A percentile compares a stretch with the other conserved stretches of the same genome.
Evolutionary conservation across 164 flowering plant species (phyloP).

Genomic region (Vitis rotundifolia): DNA sequence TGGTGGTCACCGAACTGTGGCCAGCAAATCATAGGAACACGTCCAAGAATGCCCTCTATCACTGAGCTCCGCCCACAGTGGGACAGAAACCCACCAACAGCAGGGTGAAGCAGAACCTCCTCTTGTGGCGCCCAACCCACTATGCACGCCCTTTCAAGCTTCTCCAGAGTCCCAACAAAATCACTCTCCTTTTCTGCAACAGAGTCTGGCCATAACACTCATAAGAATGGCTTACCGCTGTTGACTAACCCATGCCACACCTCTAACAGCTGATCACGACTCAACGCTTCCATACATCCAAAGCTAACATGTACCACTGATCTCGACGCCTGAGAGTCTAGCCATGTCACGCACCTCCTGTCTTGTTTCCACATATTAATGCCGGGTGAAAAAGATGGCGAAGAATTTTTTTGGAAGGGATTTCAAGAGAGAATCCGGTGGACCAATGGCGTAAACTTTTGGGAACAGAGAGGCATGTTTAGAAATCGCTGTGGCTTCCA

Average conservation of each 20-base stretch:
- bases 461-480: slow-evolving; percentile 18
- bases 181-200: slow-evolving; percentile 1
- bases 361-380: slow-evolving; percentile 16
- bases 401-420: not conserved
- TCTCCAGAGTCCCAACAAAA: not conserved
- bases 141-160: slow-evolving; percentile 6
- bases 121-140: slow-evolving; percentile 25
- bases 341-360: slow-evolving; percentile 28
- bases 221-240: slow-evolving; percentile 20
- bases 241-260: slow-evolving; percentile 21
- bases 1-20: slow-evolving; percentile 23
- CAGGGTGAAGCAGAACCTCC: slow-evolving; percentile 10
- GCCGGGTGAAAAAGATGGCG: not conserved
- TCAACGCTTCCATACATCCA: slow-evolving; percentile 17
- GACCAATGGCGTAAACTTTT: slow-evolving; percentile 31
- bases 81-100: slow-evolving; percentile 18
- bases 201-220: slow-evolving; percentile 17
- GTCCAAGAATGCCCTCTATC: slow-evolving; percentile 9
- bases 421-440: slow-evolving; percentile 13
- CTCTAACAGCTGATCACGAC: slow-evolving; percentile 10
- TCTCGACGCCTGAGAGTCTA: slow-evolving; percentile 19
- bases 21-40: slow-evolving; percentile 26
- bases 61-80: slow-evolving; percentile 18
- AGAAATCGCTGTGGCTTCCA: slow-evolving; percentile 19
- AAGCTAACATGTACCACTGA: slow-evolving; percentile 32